Evolutionary conservation across 306 rosid species (phyloP).

Genomic region (Inga laurina): DNA sequence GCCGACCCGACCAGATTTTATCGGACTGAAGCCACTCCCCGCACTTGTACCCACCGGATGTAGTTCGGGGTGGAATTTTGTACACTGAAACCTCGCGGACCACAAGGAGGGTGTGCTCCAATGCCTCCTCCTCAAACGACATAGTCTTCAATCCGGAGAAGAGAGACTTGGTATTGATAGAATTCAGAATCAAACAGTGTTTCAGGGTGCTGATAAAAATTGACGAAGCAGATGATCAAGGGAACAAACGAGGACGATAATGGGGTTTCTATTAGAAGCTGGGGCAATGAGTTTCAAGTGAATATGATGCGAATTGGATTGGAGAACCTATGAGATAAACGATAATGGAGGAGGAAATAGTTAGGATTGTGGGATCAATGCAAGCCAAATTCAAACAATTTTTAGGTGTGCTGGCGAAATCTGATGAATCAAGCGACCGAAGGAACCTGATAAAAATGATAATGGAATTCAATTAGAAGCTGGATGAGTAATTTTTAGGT

Average conservation of each 20-base stretch:
- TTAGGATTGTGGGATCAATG: neutral
- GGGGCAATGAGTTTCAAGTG: neutral
- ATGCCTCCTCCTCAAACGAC: constrained; percentile 89
- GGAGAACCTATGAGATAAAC: neutral
- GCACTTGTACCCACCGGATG: constrained; percentile 97
- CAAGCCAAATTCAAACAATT: neutral
- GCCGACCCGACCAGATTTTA: constrained; percentile 96
- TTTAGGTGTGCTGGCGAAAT: neutral
- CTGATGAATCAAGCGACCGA: neutral
- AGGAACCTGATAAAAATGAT: neutral
- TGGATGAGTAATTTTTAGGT: neutral
- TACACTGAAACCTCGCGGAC: constrained; percentile 95
- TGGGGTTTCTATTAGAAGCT: neutral
- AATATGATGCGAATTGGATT: neutral
- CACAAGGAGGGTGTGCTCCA: constrained; percentile 94
- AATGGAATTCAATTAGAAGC: neutral
- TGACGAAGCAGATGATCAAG: neutral
- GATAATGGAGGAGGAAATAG: neutral
- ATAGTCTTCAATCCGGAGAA: constrained; percentile 44
- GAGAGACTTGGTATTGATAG: neutral
- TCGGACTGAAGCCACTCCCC: constrained; percentile 99
- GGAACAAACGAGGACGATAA: neutral
- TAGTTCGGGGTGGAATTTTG: constrained; percentile 91
- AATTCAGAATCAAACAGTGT: neutral
- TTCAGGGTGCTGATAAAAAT: neutral